These are phyloP conservation scores for Sergeia podlipaevii DNA, from an alignment of 208 protist species.

Conservation along the genomic window DNA sequence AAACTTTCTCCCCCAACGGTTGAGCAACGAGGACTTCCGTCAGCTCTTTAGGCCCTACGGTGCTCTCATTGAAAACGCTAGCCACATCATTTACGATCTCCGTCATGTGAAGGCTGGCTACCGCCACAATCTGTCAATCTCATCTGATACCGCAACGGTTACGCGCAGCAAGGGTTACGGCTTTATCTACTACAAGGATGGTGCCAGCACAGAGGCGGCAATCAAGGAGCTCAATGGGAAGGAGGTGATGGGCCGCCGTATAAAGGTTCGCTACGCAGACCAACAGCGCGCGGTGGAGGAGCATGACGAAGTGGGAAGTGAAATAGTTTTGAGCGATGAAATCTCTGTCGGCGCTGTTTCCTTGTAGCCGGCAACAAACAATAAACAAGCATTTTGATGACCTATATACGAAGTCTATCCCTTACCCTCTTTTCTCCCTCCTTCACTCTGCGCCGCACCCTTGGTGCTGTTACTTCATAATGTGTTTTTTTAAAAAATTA, in stretches of 20 bases:
- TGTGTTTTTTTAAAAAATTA: conserved; percentile 2
- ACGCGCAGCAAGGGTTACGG: conserved; percentile 70
- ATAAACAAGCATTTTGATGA: background rate
- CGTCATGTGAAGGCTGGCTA: conserved; percentile 8
- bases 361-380: background rate
- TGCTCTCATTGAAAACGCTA: conserved; percentile 26
- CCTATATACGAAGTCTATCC: background rate
- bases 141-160: background rate
- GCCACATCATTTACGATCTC: conserved; percentile 62
- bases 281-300: conserved; percentile 38
- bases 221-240: conserved; percentile 57
- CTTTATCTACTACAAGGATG: conserved; percentile 75
- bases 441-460: too few relatives aligned
- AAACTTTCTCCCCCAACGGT: conserved; percentile 49
- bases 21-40: conserved; percentile 45
- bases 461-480: too few relatives aligned
- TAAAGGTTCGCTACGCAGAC: conserved; percentile 65
- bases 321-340: background rate
- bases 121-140: background rate
- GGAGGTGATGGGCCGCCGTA: conserved; percentile 31
- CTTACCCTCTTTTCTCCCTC: background rate
- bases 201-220: conserved; percentile 31
- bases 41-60: conserved; percentile 46
- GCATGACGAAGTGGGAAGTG: too few relatives aligned
- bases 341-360: background rate